These are phyloP conservation scores for Picochlorum sp. DNA, from an alignment of 139 green algal genomes.

Conservation along the genomic window DNA sequence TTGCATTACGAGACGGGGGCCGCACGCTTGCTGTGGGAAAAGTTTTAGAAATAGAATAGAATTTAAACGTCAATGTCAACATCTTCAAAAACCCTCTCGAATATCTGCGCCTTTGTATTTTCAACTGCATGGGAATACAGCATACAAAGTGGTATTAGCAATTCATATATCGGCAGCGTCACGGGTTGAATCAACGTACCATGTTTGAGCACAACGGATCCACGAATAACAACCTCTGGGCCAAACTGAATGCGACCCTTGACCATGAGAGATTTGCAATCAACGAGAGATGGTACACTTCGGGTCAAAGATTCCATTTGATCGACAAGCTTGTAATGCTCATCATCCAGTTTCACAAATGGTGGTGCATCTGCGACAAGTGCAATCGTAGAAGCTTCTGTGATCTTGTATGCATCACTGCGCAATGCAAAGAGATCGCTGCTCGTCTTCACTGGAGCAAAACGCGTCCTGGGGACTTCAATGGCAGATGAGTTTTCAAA, in stretches of 20 bases:
- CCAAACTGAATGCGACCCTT: conserved; percentile 61
- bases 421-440: conserved; percentile 81
- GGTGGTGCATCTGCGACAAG: conserved; percentile 39
- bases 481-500: conserved; percentile 74
- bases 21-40: conserved; percentile 83
- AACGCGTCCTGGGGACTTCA: conserved; percentile 77
- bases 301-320: conserved; percentile 56
- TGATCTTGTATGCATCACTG: conserved; percentile 48
- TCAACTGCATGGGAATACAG: not conserved
- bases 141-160: no score
- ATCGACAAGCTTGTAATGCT: conserved; percentile 66
- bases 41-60: conserved; percentile 41
- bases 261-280: conserved; percentile 52
- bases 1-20: conserved; percentile 74
- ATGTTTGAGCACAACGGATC: conserved; percentile 44
- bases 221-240: conserved; percentile 35
- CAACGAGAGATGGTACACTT: conserved; percentile 47
- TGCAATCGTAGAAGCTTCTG: conserved; percentile 56
- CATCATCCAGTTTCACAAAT: conserved; percentile 46
- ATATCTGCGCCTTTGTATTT: not conserved
- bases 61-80: not conserved
- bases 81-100: not conserved
- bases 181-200: not conserved
- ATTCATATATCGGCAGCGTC: not conserved
- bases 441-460: conserved; percentile 92